Base-by-base conservation (phyloP, 441 rosid genomes). In the Croton laevigatus region DNA sequence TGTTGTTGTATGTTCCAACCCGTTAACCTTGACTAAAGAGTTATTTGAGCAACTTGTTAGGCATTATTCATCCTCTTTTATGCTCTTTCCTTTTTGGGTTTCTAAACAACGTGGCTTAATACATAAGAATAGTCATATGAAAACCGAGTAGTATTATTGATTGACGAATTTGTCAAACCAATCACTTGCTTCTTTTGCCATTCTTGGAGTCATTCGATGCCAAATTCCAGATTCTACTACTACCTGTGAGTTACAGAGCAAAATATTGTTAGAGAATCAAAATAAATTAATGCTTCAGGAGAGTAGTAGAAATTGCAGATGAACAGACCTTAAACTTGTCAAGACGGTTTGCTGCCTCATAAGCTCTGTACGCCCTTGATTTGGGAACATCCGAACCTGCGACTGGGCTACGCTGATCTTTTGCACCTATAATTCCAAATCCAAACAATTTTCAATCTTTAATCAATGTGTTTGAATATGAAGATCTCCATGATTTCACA, bases 151-250 rank as follows among this genome's bases (percentile, higher is more conserved):
- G 20, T 32, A 37, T 78, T 61, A 80, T 58, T 70, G 27, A 84
- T 86, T 84, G 6, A 92, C 84, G 75, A 81, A 85, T 72, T 58
- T 81, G 70, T 92, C 96, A 44, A 95, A 82, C 97, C 94, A 92
- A 49, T 88, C 92, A 44, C 97, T 89, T 5, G 96, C 85, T 84
- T 89, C 85, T 78, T 83, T 89, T 59, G 92, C 93, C 99, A 88
- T 95, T 10, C 71, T 78, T 3, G 84, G 40, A 0, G 97, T 92
- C 91, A 87, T 80, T 60, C 70, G 84, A 70, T 92, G 99, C 59
- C 86, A 87, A n/a, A 92, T 81, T 73, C 82, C 89, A 36, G 90
- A 91, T 83, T 94, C 77, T 19, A 93, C 88, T 34, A 45, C 55
- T n/a, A 93, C 71, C 99, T 95, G 90, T 71, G 67, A 64, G 55